These are phyloP conservation scores for Colletotrichum tropicicola DNA, from an alignment of 2,329 filamentous ascomycete genomes.

Conservation along the genomic window DNA sequence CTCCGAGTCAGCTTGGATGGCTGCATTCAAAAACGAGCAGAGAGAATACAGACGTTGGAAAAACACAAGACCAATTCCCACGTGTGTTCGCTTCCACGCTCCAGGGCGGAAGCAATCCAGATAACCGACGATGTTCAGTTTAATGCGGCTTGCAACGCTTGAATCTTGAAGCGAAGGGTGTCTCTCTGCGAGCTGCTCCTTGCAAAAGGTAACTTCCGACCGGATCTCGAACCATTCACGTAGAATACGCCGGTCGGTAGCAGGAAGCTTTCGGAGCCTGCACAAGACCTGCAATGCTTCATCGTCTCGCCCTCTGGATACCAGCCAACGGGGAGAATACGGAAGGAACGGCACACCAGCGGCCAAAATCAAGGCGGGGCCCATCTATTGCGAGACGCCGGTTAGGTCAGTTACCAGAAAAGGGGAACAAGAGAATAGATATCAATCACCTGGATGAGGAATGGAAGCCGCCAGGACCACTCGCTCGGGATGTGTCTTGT, in stretches of 20 bases:
- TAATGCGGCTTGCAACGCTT: constrained; percentile 41
- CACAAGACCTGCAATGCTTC: constrained; percentile 48
- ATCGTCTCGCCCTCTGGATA: constrained; percentile 34
- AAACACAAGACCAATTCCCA: constrained; percentile 39
- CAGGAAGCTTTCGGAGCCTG: constrained; percentile 50
- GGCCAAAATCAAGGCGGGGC: background rate
- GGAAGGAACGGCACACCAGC: background rate
- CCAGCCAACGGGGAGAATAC: background rate
- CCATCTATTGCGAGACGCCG: too few relatives aligned
- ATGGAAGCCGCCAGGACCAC: constrained; percentile 30
- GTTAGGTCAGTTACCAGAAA: too few relatives aligned
- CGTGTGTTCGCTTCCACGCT: constrained; percentile 49
- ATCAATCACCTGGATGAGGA: background rate
- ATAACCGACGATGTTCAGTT: constrained; percentile 55
- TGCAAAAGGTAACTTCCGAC: constrained; percentile 55
- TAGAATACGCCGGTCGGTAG: constrained; percentile 50
- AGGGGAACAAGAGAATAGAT: too few relatives aligned
- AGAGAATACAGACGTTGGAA: background rate
- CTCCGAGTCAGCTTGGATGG: too few relatives aligned
- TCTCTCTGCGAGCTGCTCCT: too few relatives aligned
- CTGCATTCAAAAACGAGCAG: constrained; percentile 33
- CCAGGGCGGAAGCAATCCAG: constrained; percentile 54
- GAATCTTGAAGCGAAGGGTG: constrained; percentile 51
- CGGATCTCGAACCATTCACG: constrained; percentile 58
- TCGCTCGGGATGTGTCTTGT: constrained; percentile 51